phyloP scores from a whole-genome alignment of 2,329 filamentous ascomycete species.

The Fusarium pseudonygamai region DNA sequence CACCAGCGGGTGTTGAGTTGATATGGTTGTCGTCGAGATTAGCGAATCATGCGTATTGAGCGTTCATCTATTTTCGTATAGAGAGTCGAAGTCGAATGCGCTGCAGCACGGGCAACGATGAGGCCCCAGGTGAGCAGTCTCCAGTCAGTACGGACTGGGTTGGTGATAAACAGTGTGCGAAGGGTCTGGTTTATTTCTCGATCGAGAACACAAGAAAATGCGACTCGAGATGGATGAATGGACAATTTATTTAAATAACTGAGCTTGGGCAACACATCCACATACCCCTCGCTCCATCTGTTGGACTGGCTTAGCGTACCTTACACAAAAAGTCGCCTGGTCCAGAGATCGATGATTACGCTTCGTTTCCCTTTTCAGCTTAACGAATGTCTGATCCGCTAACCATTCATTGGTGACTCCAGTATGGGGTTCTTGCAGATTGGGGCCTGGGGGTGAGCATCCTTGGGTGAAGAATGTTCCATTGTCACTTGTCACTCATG shows the following conservation, averaged over 20 bases:
- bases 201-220: constrained; percentile 12
- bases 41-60: constrained; percentile 1
- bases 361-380: constrained; percentile 16
- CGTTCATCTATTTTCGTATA: neutral
- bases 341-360: neutral
- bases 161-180: neutral
- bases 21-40: constrained; percentile 9
- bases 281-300: constrained; percentile 4
- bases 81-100: neutral
- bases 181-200: neutral
- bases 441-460: neutral
- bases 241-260: constrained; percentile 28
- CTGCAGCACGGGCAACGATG: neutral
- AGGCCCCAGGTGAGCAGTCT: neutral
- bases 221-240: constrained; percentile 12
- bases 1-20: neutral
- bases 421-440: neutral
- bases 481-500: neutral
- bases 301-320: constrained; percentile 17
- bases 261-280: constrained; percentile 12
- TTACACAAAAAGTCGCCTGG: constrained; percentile 27
- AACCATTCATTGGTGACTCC: constrained; percentile 7
- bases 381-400: constrained; percentile 3
- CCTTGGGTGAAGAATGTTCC: neutral
- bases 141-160: neutral